Evolutionary conservation across 768 basidiomycete genomes (phyloP).

Genomic region (Tulasnella sp.): DNA sequence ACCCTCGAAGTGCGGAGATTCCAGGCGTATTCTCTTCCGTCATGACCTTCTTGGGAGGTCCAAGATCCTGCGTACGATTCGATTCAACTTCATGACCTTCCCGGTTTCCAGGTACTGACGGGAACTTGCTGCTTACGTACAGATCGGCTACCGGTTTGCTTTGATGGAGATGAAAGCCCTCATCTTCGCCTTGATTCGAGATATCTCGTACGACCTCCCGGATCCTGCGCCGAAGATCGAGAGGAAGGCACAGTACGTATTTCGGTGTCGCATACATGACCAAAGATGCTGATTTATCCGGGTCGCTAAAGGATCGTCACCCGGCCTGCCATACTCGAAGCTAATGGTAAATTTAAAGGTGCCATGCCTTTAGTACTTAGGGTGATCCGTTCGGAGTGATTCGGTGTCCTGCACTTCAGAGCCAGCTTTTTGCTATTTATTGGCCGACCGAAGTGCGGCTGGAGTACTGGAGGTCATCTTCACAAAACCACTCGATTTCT

Average conservation of each 20-base stretch:
- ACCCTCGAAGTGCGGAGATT: neutral
- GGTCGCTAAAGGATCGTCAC: neutral
- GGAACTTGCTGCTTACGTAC: neutral
- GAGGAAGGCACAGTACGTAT: neutral
- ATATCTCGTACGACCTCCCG: constrained; percentile 42
- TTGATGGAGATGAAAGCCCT: constrained; percentile 28
- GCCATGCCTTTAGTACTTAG: neutral
- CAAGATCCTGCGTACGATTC: constrained; percentile 7
- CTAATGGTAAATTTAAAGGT: neutral
- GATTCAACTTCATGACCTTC: neutral
- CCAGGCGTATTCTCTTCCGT: constrained; percentile 2
- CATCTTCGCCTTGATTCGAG: constrained; percentile 39
- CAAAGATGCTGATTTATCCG: neutral
- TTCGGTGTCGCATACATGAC: neutral
- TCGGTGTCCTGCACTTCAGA: neutral
- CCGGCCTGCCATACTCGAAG: neutral
- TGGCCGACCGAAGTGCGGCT: too few relatives aligned
- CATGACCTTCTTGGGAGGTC: constrained; percentile 14
- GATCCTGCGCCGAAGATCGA: constrained; percentile 36
- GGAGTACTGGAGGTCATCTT: too few relatives aligned
- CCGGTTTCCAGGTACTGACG: constrained; percentile 34
- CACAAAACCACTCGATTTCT: too few relatives aligned
- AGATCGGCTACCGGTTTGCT: constrained; percentile 11
- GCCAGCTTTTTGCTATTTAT: too few relatives aligned
- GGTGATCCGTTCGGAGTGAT: neutral